Conservation (phyloP, 1,284 basidiomycete genomes). For the Ganoderma sinense region DNA sequence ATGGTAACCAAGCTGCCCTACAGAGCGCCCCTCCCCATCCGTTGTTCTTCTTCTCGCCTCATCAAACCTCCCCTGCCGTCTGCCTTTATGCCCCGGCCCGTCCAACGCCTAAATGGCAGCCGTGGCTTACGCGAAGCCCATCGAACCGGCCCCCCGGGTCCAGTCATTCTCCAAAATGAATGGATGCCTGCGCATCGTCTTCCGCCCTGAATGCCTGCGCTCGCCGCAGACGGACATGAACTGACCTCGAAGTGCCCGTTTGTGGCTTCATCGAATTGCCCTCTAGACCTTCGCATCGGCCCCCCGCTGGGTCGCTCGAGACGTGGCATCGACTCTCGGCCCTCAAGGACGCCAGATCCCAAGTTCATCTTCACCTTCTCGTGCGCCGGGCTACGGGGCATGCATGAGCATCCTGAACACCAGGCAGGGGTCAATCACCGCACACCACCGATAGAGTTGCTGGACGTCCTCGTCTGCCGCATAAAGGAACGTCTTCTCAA, state of each 20-base stretch:
- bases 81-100: constrained; percentile 5
- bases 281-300: neutral
- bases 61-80: neutral
- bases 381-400: neutral
- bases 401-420: neutral
- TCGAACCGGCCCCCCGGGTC: neutral
- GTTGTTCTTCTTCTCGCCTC: constrained; percentile 2
- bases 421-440: neutral
- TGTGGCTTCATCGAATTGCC: neutral
- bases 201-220: neutral
- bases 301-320: neutral
- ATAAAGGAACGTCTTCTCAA: constrained; percentile 1
- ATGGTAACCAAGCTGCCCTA: constrained; percentile 3
- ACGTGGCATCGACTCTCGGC: neutral
- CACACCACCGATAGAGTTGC: constrained; percentile 8
- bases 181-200: neutral
- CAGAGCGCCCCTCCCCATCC: neutral
- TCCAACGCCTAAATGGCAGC: constrained; percentile 11
- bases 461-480: constrained; percentile 4
- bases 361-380: neutral
- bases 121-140: neutral
- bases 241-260: constrained; percentile 8
- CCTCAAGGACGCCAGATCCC: neutral
- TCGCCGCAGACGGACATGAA: constrained; percentile 8
- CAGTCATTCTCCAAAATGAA: constrained; percentile 2